A percentile compares a stretch with the other conserved stretches of the same genome.
Evolutionary conservation across 2,329 filamentous ascomycete species (phyloP).

Genomic region (Ceratocystis ficicola): DNA sequence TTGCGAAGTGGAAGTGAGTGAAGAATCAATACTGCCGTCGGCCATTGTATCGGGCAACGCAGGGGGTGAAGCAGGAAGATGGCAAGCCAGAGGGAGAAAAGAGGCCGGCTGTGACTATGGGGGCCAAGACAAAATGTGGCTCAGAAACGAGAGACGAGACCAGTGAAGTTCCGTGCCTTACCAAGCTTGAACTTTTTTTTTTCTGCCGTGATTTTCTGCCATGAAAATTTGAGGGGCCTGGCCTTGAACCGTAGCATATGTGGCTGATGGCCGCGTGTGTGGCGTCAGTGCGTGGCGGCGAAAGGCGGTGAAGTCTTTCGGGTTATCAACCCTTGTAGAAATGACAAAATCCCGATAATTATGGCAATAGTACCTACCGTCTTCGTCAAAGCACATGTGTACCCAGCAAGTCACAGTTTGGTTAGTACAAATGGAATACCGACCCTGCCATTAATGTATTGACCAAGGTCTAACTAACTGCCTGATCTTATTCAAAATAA

Average conservation of each 20-base stretch:
- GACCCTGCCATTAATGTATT: too few species aligned
- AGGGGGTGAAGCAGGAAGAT: not conserved
- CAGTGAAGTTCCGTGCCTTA: not conserved
- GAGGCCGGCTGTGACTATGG: not conserved
- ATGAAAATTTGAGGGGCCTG: constrained; percentile 21
- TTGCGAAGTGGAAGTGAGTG: constrained; percentile 52
- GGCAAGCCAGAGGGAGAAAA: not conserved
- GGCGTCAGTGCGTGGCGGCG: not conserved
- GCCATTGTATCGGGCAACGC: constrained; percentile 22
- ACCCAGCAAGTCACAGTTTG: too few species aligned
- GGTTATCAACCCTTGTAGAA: not conserved
- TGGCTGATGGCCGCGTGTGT: constrained; percentile 11
- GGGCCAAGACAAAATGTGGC: too few species aligned
- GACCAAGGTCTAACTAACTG: not conserved
- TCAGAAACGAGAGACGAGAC: not conserved
- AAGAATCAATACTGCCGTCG: constrained; percentile 34
- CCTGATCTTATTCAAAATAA: too few species aligned
- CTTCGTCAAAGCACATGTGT: too few species aligned
- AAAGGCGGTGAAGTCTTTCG: constrained; percentile 9
- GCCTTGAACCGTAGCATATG: constrained; percentile 2
- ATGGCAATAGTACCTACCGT: too few species aligned
- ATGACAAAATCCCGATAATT: too few species aligned
- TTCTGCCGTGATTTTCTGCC: constrained; percentile 19
- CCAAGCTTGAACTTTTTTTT: constrained; percentile 21
- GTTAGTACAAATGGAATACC: too few species aligned